Percentiles rank a stretch among this genome's conserved stretches.
phyloP scores from a whole-genome alignment of 2,329 filamentous ascomycete species.

The Graphilbum sp. region DNA sequence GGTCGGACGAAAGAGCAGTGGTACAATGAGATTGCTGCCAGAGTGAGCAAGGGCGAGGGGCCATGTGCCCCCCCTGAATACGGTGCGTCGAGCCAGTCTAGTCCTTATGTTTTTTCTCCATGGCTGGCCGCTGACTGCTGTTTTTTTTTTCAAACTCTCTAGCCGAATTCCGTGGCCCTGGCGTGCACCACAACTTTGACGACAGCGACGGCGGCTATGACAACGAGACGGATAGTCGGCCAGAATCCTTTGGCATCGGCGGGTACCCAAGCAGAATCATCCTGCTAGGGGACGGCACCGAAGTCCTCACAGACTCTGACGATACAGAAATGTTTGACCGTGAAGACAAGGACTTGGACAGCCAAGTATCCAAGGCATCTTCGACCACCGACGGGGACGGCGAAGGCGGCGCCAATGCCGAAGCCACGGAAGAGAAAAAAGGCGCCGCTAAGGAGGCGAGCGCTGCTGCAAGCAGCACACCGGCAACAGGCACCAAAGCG shows the following conservation, averaged over 20 bases:
- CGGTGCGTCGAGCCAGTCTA: slow-evolving; percentile 60
- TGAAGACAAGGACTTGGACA: slow-evolving; percentile 73
- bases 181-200: slow-evolving; percentile 68
- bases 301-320: slow-evolving; percentile 75
- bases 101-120: not conserved
- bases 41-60: slow-evolving; percentile 91
- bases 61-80: slow-evolving; percentile 98
- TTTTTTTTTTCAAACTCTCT: slow-evolving; percentile 11
- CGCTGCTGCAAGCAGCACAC: not conserved
- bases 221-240: slow-evolving; percentile 51
- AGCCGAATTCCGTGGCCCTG: slow-evolving; percentile 77
- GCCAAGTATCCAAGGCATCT: slow-evolving; percentile 58
- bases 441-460: too few relatives aligned
- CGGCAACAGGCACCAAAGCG: not conserved
- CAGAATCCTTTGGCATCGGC: slow-evolving; percentile 45
- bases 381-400: slow-evolving; percentile 8
- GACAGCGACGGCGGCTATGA: slow-evolving; percentile 66
- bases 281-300: slow-evolving; percentile 85
- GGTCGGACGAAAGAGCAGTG: slow-evolving; percentile 93
- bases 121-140: not conserved
- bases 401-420: not conserved
- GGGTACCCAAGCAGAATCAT: slow-evolving; percentile 78
- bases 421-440: not conserved
- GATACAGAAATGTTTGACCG: slow-evolving; percentile 92
- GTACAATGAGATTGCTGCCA: slow-evolving; percentile 89